Conservation (phyloP, 1,139 yeast species). For the Geotrichum restrictum region DNA sequence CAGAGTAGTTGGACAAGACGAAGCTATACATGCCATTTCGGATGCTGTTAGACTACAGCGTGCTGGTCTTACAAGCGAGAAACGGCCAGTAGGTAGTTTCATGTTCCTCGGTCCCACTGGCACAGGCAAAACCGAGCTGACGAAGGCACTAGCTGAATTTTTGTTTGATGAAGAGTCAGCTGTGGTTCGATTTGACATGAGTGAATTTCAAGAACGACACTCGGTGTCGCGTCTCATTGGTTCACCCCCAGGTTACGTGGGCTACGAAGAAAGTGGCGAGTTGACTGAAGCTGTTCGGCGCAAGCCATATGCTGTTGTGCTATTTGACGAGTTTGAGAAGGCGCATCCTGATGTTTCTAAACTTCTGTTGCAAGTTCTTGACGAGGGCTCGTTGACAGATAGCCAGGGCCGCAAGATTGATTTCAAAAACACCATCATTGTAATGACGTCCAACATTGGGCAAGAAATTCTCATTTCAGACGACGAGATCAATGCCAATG, state of each 20-base stretch:
- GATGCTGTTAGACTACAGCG: constrained; percentile 95
- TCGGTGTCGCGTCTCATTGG: constrained; percentile 87
- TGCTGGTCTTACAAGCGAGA: constrained; percentile 91
- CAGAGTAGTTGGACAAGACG: constrained; percentile 92
- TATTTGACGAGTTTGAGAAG: constrained; percentile 94
- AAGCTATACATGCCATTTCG: constrained; percentile 81
- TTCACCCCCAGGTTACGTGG: constrained; percentile 97
- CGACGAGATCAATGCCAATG: constrained; percentile 47
- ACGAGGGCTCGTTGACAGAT: constrained; percentile 91
- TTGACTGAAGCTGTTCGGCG: constrained; percentile 92
- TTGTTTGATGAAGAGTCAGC: constrained; percentile 83
- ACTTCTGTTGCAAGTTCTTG: constrained; percentile 81
- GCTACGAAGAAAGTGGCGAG: constrained; percentile 91
- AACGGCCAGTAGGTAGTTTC: constrained; percentile 92
- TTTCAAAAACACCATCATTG: constrained; percentile 88
- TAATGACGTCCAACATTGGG: constrained; percentile 97
- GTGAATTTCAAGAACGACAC: constrained; percentile 94
- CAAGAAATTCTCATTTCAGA: constrained; percentile 80
- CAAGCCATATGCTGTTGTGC: constrained; percentile 86
- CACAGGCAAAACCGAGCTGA: constrained; percentile 93
- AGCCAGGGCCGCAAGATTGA: constrained; percentile 92
- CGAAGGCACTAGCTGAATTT: constrained; percentile 87
- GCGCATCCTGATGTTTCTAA: constrained; percentile 94
- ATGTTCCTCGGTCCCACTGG: constrained; percentile 98
- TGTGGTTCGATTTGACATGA: constrained; percentile 91